Evolutionary conservation across 441 rosid species (phyloP).

Genomic region (Erodium chrysanthum): DNA sequence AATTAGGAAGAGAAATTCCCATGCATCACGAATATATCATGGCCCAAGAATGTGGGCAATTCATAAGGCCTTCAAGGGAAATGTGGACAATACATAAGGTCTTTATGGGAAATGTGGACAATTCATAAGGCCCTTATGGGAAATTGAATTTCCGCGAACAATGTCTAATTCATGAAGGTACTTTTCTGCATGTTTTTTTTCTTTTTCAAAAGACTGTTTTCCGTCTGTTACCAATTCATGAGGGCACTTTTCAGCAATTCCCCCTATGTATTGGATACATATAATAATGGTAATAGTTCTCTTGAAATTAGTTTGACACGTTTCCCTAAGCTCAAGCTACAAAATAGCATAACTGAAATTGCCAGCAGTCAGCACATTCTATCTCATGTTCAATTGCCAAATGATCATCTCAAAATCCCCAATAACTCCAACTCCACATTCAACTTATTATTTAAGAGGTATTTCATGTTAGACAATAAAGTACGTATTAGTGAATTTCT

Average conservation of each 20-base stretch:
- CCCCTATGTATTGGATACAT: neutral
- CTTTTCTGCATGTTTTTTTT: too few species aligned
- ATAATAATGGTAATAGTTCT: neutral
- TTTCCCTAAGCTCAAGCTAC: neutral
- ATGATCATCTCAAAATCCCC: neutral
- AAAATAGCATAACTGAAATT: neutral
- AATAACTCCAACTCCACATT: neutral
- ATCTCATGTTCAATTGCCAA: neutral
- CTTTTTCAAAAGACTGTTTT: too few species aligned
- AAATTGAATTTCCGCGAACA: too few species aligned
- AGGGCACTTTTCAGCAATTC: too few species aligned
- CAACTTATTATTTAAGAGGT: neutral
- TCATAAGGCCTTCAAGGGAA: too few species aligned
- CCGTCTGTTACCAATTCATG: too few species aligned
- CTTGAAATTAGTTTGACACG: neutral
- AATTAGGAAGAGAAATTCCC: conserved; percentile 20
- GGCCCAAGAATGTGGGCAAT: neutral
- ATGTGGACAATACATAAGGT: too few species aligned
- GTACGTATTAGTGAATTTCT: neutral
- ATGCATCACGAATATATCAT: conserved; percentile 7
- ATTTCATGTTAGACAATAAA: neutral
- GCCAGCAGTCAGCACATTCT: neutral
- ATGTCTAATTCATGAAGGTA: too few species aligned
- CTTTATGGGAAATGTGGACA: too few species aligned
- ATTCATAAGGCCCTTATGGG: too few species aligned